Conservation (phyloP, 2,329 filamentous ascomycete species). For the Colletotrichum lini region DNA sequence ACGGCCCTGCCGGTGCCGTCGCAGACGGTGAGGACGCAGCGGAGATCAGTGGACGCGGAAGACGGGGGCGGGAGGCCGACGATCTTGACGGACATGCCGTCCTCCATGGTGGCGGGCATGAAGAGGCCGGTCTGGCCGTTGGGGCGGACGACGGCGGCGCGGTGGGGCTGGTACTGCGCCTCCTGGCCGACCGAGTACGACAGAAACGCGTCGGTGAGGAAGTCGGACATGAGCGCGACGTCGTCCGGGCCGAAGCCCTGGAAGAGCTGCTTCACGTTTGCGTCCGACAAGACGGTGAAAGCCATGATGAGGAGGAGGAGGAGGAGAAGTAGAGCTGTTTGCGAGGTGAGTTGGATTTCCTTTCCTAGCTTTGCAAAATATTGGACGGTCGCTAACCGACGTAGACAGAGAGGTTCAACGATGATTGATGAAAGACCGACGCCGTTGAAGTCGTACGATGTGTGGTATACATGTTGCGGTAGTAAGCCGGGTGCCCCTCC, state of each 20-base stretch:
- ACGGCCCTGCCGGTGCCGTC: slow-evolving; percentile 58
- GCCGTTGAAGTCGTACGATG: neutral
- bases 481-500: slow-evolving; percentile 20
- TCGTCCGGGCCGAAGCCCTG: slow-evolving; percentile 67
- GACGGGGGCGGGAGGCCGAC: slow-evolving; percentile 57
- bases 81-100: slow-evolving; percentile 75
- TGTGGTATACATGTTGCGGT: neutral
- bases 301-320: slow-evolving; percentile 59
- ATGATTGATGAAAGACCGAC: neutral
- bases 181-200: slow-evolving; percentile 76
- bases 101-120: slow-evolving; percentile 75
- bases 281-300: slow-evolving; percentile 72
- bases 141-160: slow-evolving; percentile 71
- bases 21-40: slow-evolving; percentile 56
- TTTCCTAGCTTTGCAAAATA: neutral
- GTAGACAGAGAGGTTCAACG: no score
- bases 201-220: slow-evolving; percentile 72
- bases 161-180: slow-evolving; percentile 72
- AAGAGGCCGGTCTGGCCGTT: slow-evolving; percentile 76
- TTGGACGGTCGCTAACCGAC: neutral
- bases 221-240: slow-evolving; percentile 69
- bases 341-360: no score
- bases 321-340: neutral
- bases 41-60: slow-evolving; percentile 50
- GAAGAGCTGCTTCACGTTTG: slow-evolving; percentile 68